Conservation (phyloP, 768 basidiomycete species). For the Gymnopilus dilepis region DNA sequence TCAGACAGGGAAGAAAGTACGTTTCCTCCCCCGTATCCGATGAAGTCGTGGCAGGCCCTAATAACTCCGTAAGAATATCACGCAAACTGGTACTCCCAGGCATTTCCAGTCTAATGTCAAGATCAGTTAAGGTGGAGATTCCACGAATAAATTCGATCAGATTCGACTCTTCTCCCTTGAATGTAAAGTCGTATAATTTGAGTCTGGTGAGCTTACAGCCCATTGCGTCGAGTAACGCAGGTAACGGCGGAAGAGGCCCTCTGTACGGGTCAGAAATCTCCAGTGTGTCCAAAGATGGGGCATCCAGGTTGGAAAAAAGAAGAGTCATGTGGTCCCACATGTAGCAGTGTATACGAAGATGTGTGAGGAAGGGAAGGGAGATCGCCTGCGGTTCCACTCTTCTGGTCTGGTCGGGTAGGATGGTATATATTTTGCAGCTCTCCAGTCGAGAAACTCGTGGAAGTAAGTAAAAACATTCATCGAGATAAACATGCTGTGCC, state of each 20-base stretch:
- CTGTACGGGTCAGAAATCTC: neutral
- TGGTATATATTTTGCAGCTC: conserved; percentile 21
- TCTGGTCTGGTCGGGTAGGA: conserved; percentile 20
- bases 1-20: neutral
- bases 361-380: neutral
- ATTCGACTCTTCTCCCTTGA: neutral
- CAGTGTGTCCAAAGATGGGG: neutral
- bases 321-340: neutral
- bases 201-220: conserved; percentile 1
- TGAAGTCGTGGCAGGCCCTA: neutral
- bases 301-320: neutral
- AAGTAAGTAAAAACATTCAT: conserved; percentile 27
- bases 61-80: neutral
- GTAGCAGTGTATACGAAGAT: neutral
- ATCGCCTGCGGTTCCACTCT: neutral
- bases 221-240: neutral
- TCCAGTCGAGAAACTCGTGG: conserved; percentile 9
- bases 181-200: neutral
- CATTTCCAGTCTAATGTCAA: neutral
- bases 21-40: neutral
- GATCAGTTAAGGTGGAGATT: neutral
- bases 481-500: conserved; percentile 26
- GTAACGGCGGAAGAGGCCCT: neutral
- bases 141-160: conserved; percentile 1
- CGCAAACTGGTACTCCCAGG: neutral